Base-by-base conservation (phyloP, 2,329 filamentous ascomycete genomes). In the Sclerotiophoma versabilis region DNA sequence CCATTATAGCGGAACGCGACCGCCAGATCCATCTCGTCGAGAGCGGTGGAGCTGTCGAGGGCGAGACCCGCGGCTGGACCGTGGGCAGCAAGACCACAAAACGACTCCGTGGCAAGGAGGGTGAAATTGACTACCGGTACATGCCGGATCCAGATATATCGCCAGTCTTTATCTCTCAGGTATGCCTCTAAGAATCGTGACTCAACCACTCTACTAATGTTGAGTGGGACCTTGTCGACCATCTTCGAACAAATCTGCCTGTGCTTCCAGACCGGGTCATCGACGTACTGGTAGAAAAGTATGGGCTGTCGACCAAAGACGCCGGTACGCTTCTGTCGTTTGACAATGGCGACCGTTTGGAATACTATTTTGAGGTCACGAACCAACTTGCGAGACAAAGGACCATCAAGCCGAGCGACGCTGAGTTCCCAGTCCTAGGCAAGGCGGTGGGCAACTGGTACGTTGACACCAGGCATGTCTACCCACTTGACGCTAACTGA, bases 61-160 rank as follows among this genome's bases (percentile, higher is more conserved):
- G 93, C 37, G 95, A 99, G 78, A 99, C 95, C 7, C 84, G 95
- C 52, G 93, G 95, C 5, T 99, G 93, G 92, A 90, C 91, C 1
- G 83, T 96, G 20, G 92, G 92, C 2, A 88, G 87, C 59, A 92
- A 86, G 4, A 88, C 92, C 71, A 98, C 95, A 3, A 87, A 86
- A 54, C 84, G 89, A 33, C 79, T 99, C 36, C 85, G 95, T 66
- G 92, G 92, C 22, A 99, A 99, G 74, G 95, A 98, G 74, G 95
- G 95, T 41, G 93, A 96, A 70, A 92, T 98, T 5, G 95, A 99
- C 75, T 99, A 99, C 75, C 84, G 95, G 34, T 99, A 99, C 72
- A 98, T 99, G 93, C 93, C 95, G 0, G 95, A 99, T 72, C 91
- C 95, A 5, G 95, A 99, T 71, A 81, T 99, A 12, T 83, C 85